Evolutionary conservation across 192 early-diverging fungal genomes (phyloP), one percentile per base, ranked within the genome.

Genomic region (Entomortierella parvispora): DNA sequence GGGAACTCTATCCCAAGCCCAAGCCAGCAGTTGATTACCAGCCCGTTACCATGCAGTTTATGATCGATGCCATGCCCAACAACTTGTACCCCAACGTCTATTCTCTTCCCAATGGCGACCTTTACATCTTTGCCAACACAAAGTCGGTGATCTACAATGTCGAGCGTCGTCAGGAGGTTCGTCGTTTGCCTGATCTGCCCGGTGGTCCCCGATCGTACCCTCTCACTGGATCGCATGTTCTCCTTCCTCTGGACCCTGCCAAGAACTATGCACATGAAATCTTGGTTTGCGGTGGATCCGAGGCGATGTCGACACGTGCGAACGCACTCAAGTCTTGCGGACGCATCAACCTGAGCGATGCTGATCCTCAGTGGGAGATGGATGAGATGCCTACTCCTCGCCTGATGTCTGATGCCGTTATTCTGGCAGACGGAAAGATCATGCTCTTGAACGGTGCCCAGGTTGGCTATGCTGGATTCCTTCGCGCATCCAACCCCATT

Each of bases 221-320:
- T 22, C 68, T 85, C 54, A 89, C 89, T 32, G 85, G 81, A 10
- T 74, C 81, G 12, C 71, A 84, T 56, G 62, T 84, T 1, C 71
- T 91, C 71, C 70, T 91, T 18, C 88, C 90, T 20, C 32, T 91
- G 51, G 69, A 75, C 23, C 83, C 86, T 1, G 62, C 62, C n/a
- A 87, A 90, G 31, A 77, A 89, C 59, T 88, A 89, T 51, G 69
- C 65, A 2, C 81, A 84, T 11, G 78, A 83, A 34, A 82, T 91
- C 10, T 58, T 91, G 43, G 63, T 91, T 10, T 91, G 90, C 44
- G 90, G 90, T 54, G 90, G 90, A 14, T 69, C 76, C 5, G 54
- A 81, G 53, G 40, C 51, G 2, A 69, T 80, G 65, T 69, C 78
- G 18, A 62, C 58, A 15, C 68, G 69, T 18, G 40, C 80, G 11